Evolutionary conservation across 306 rosid genomes (phyloP), one percentile per base, ranked within the genome.

Genomic region (Begonia masoniana): DNA sequence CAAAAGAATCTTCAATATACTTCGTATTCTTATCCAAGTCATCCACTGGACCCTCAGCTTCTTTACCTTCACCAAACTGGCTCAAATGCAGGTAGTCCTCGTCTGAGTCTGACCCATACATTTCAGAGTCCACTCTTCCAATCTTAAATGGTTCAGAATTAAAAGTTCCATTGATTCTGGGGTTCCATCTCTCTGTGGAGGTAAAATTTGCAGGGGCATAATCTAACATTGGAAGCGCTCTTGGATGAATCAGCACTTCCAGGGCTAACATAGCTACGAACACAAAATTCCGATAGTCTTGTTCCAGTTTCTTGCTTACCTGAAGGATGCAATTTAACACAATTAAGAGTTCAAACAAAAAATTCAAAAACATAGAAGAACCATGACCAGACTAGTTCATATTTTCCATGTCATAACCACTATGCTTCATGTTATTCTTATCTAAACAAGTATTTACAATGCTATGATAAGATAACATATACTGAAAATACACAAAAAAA

Each of bases 181-280:
- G 39, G 39, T 31, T 31, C 39, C 2, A 31, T 31, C 9, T 31
- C 39, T 6, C 39, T 31, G 39, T 31, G 50, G 65, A 54, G 71
- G 49, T 43, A 43, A 52, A 43, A 52, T 23, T 76, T 46, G 59
- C 15, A 9, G 60, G 60, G 14, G 68, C 16, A 53, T 64, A 67
- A 71, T 80, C 81, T 7, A 59, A 63, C 57, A 83, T 62, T 4
- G 91, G 81, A 67, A 76, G 85, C 47, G 74, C 79, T 77, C 94
- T 81, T 13, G 96, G 96, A 81, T 91, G 96, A 69, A 91, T 69
- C 48, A 91, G 91, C 62, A 85, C 86, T 62, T 91, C 97, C 74
- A 85, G 67, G 65, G 80, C 72, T 73, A 85, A 75, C 55, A 91
- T 78, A 16, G 97, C 92, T n/a, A 64, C 74, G 82, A n/a, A 77